Evolutionary conservation across 1,284 basidiomycete genomes (phyloP), one percentile per base, ranked within the genome.

Genomic region (Ustilago trichophora): DNA sequence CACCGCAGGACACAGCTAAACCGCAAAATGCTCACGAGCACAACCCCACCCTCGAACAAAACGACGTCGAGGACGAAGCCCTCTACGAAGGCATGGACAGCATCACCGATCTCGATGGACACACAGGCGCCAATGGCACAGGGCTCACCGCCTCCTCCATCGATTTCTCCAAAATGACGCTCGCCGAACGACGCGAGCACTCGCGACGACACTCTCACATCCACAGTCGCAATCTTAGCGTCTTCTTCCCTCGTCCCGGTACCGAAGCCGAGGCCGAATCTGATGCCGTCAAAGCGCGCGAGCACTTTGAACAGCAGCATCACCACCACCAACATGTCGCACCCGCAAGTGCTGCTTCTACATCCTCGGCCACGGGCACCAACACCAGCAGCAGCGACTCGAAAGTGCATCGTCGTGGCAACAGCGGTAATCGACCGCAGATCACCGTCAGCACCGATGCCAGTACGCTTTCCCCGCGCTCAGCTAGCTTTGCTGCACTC

Each of bases 161-260:
- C 53, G 62, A 66, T 25, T 36, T 58, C 24, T 48, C 57, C 48
- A 54, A 64, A 3, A 76, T 77, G 74, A 59, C 69, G 9, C 42
- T 62, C 3, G 74, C 77, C 2, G 76, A 79, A 38, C 55, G 70
- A 25, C 66, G 78, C 9, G 78, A 79, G 38, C 78, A 80, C 36
- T 79, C 77, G 21, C 69, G 78, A 33, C 40, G 50, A 19, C 73
- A 77, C 41, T 78, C 76, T n/a, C 35, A 54, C 10, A 60, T 78
- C 3, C 78, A 80, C 52, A 47, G 62, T 18, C 70, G 78, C 42
- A 80, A 80, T 40, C 58, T 80, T 9, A 73, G 70, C 42, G 78
- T 77, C 42, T 80, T 80, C 59, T 80, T 80, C 55, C 78, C 78
- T 13, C 64, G 60, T 4, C 78, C 78, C 13, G 78, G 76, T 24